phyloP scores from a whole-genome alignment of 2,329 filamentous ascomycete species.

The Colletotrichum magnum region DNA sequence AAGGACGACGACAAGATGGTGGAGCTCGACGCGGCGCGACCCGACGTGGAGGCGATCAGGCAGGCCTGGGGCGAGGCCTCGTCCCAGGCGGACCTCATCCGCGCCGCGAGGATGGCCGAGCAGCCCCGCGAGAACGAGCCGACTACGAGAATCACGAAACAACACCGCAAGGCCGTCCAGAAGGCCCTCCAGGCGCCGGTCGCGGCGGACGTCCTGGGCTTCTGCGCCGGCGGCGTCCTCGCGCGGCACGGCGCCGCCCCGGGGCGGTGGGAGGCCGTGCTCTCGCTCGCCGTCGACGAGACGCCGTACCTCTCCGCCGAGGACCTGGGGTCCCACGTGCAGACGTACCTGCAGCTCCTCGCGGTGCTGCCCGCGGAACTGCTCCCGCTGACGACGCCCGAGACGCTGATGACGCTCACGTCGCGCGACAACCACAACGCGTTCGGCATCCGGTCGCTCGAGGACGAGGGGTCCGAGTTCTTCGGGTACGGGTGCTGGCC shows the following conservation, averaged over 20 bases:
- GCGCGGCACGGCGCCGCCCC: conserved; percentile 6
- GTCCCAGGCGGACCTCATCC: conserved; percentile 29
- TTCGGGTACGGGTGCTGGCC: conserved; percentile 38
- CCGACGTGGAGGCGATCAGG: conserved; percentile 11
- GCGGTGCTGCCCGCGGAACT: conserved; percentile 19
- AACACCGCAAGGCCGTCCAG: conserved; percentile 27
- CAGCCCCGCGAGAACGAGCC: background rate
- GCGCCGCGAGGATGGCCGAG: conserved; percentile 16
- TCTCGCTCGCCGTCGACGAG: conserved; percentile 29
- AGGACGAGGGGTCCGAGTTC: conserved; percentile 38
- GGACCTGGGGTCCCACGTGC: conserved; percentile 24
- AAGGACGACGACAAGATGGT: conserved; percentile 27
- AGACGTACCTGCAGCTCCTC: conserved; percentile 35
- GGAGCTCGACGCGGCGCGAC: conserved; percentile 9
- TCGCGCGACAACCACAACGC: conserved; percentile 37
- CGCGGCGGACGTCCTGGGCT: conserved; percentile 26
- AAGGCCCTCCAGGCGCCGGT: conserved; percentile 31
- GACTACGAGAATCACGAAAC: conserved; percentile 14
- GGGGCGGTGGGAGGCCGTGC: conserved; percentile 23
- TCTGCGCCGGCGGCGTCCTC: conserved; percentile 32
- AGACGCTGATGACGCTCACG: conserved; percentile 19
- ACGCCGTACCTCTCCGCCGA: conserved; percentile 29
- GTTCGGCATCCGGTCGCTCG: conserved; percentile 35
- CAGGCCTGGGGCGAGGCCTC: conserved; percentile 16
- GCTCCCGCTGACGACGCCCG: conserved; percentile 26